Evolutionary conservation across 2,329 filamentous ascomycete genomes (phyloP).

Genomic region (Penicillium sp.): DNA sequence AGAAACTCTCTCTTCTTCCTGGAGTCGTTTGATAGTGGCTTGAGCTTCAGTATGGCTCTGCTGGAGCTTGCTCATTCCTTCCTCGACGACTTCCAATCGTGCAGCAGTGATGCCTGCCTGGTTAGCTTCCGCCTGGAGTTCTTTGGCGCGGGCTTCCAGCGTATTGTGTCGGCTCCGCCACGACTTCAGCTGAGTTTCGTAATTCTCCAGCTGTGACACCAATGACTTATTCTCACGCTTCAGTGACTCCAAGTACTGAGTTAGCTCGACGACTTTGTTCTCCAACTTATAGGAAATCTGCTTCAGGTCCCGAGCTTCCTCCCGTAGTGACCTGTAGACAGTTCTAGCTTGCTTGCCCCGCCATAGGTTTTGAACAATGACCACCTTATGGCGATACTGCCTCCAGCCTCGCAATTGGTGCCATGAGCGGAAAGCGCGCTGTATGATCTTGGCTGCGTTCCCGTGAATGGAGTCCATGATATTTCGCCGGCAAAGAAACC

Average conservation of each 20-base stretch:
- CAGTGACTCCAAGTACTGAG: slow-evolving; percentile 85
- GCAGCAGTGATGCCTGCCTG: slow-evolving; percentile 95
- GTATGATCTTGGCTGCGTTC: slow-evolving; percentile 86
- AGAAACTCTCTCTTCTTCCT: slow-evolving; percentile 86
- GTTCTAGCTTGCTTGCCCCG: slow-evolving; percentile 76
- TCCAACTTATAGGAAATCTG: slow-evolving; percentile 99
- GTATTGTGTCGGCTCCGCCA: slow-evolving; percentile 92
- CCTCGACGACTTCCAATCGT: slow-evolving; percentile 84
- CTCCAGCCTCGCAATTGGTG: slow-evolving; percentile 77
- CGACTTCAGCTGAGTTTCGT: slow-evolving; percentile 92
- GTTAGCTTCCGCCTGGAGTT: slow-evolving; percentile 93
- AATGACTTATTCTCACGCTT: slow-evolving; percentile 93
- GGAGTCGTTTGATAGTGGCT: slow-evolving; percentile 84
- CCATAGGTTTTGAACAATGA: slow-evolving; percentile 90
- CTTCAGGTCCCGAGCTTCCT: slow-evolving; percentile 96
- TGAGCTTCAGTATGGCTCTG: slow-evolving; percentile 85
- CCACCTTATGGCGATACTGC: slow-evolving; percentile 82
- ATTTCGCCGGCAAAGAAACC: slow-evolving; percentile 82
- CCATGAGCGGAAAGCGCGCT: slow-evolving; percentile 83
- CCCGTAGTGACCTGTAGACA: slow-evolving; percentile 84
- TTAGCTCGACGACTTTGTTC: slow-evolving; percentile 98
- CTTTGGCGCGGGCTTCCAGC: slow-evolving; percentile 84
- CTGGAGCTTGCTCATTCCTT: slow-evolving; percentile 91
- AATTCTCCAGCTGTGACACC: slow-evolving; percentile 84
- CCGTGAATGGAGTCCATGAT: slow-evolving; percentile 92